phyloP scores from a whole-genome alignment of 495 filamentous ascomycete species.

The Cercophora samala region DNA sequence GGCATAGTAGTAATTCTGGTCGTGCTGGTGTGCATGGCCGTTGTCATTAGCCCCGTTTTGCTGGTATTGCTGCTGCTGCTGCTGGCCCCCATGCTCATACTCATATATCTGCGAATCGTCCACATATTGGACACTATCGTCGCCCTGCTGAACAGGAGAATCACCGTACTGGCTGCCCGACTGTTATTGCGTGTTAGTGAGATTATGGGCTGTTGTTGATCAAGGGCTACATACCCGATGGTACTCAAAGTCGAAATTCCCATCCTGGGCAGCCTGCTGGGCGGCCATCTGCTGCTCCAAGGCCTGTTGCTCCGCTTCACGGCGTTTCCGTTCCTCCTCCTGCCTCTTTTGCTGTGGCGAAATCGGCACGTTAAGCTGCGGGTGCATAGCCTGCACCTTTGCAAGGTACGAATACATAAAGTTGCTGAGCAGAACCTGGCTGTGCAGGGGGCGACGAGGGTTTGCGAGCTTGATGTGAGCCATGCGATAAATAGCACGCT shows the following conservation, averaged over 20 bases:
- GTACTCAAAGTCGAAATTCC: slow-evolving; percentile 47
- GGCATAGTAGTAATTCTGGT: slow-evolving; percentile 24
- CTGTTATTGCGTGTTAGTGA: slow-evolving; percentile 20
- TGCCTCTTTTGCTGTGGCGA: slow-evolving; percentile 60
- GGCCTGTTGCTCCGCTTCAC: slow-evolving; percentile 55
- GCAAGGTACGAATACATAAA: slow-evolving; percentile 99
- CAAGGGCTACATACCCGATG: slow-evolving; percentile 44
- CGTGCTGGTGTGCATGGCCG: slow-evolving; percentile 12
- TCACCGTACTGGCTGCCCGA: slow-evolving; percentile 45
- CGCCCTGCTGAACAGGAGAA: slow-evolving; percentile 34
- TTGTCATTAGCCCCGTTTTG: slow-evolving; percentile 9
- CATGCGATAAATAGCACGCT: slow-evolving; percentile 97
- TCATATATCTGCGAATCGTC: slow-evolving; percentile 50
- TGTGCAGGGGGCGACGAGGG: slow-evolving; percentile 84
- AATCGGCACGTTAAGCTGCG: slow-evolving; percentile 75
- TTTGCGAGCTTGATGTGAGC: slow-evolving; percentile 99
- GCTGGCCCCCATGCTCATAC: slow-evolving; percentile 40
- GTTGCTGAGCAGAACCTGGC: slow-evolving; percentile 95
- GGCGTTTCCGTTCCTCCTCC: slow-evolving; percentile 60
- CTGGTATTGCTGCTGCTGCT: slow-evolving; percentile 15
- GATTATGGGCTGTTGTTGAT: slow-evolving; percentile 7
- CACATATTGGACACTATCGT: slow-evolving; percentile 39
- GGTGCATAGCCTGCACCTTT: slow-evolving; percentile 98
- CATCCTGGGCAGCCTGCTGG: slow-evolving; percentile 39
- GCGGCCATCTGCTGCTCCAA: slow-evolving; percentile 33